These are phyloP conservation scores for Aspergillus alliaceus DNA, from an alignment of 2,329 filamentous ascomycete species.

Conservation along the genomic window DNA sequence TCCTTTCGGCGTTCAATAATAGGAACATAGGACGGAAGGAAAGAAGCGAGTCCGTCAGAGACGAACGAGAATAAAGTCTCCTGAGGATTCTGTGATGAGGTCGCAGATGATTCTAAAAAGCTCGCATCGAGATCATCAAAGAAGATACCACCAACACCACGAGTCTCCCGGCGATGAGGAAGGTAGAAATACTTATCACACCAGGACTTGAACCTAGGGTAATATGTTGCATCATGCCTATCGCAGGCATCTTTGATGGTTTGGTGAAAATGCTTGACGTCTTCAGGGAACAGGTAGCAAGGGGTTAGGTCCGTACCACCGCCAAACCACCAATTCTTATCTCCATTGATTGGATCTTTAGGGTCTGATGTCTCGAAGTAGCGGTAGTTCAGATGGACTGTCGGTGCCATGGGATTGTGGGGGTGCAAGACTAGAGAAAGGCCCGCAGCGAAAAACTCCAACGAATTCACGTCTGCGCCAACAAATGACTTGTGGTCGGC, in stretches of 20 bases:
- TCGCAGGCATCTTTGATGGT: slow-evolving; percentile 92
- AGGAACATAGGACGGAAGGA: slow-evolving; percentile 86
- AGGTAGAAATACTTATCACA: slow-evolving; percentile 97
- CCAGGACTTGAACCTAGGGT: slow-evolving; percentile 94
- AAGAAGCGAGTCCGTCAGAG: slow-evolving; percentile 79
- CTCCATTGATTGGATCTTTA: slow-evolving; percentile 65
- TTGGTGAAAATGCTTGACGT: slow-evolving; percentile 94
- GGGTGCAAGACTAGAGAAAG: slow-evolving; percentile 92
- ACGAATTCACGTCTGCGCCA: slow-evolving; percentile 70
- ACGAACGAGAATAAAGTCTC: slow-evolving; percentile 90
- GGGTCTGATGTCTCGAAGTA: slow-evolving; percentile 95
- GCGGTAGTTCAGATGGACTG: slow-evolving; percentile 95
- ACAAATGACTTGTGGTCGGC: slow-evolving; percentile 90
- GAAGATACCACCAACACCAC: slow-evolving; percentile 94
- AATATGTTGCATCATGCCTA: slow-evolving; percentile 88
- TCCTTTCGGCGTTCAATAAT: slow-evolving; percentile 87
- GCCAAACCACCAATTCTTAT: slow-evolving; percentile 94
- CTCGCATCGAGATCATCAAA: slow-evolving; percentile 88
- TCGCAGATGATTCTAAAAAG: slow-evolving; percentile 39
- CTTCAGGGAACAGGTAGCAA: slow-evolving; percentile 92
- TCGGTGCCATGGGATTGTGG: slow-evolving; percentile 93
- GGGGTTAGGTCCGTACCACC: slow-evolving; percentile 94
- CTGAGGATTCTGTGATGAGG: slow-evolving; percentile 70
- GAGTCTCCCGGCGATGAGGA: slow-evolving; percentile 82
- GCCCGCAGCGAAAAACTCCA: slow-evolving; percentile 94